A percentile compares a stretch with the other conserved stretches of the same genome.
phyloP scores from a whole-genome alignment of 2,329 filamentous ascomycete genomes.

The Alternaria alternata region DNA sequence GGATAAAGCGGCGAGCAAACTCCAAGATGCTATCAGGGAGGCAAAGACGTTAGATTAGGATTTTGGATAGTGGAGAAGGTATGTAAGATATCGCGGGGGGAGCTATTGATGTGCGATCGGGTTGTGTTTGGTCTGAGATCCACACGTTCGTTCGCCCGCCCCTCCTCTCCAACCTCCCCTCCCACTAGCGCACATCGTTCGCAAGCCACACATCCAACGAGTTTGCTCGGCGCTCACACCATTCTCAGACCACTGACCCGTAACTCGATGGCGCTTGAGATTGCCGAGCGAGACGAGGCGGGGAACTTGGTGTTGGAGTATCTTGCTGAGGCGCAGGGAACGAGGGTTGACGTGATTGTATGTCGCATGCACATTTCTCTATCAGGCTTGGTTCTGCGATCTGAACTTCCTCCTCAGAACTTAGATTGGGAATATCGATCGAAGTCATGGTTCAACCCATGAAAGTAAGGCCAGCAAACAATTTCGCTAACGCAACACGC shows the following conservation, averaged over 20 bases:
- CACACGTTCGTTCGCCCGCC: not conserved
- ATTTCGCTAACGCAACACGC: not conserved
- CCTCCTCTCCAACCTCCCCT: not conserved
- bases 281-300: constrained; percentile 60
- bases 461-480: not conserved
- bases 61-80: not conserved
- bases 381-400: not conserved
- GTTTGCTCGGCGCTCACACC: not conserved
- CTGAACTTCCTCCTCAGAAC: not conserved
- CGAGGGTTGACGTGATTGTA: constrained; percentile 59
- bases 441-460: not conserved
- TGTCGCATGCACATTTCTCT: constrained; percentile 6
- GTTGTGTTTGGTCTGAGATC: not conserved
- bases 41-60: not conserved
- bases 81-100: not conserved
- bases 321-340: constrained; percentile 45
- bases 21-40: not conserved
- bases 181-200: not conserved
- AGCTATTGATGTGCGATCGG: not conserved
- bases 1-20: not conserved
- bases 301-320: constrained; percentile 60
- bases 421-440: not conserved
- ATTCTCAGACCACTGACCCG: not conserved
- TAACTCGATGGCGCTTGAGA: constrained; percentile 10
- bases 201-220: not conserved